Evolutionary conservation across 345 rosid genomes (phyloP).

Genomic region (Citrus mangshanensis): DNA sequence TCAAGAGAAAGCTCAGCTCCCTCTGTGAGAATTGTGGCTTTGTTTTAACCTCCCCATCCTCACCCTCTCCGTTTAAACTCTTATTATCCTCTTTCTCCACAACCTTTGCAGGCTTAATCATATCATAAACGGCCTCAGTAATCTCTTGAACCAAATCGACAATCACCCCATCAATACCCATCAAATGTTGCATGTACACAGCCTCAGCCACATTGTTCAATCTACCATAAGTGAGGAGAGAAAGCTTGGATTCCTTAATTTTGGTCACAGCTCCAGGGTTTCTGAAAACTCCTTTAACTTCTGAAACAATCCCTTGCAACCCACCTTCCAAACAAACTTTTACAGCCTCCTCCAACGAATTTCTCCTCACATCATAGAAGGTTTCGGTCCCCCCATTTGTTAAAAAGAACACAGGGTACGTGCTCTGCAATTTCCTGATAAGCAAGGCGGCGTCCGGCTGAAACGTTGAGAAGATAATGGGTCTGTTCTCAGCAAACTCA

Average conservation of each 20-base stretch:
- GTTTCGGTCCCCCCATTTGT: conserved; percentile 62
- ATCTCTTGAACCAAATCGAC: conserved; percentile 83
- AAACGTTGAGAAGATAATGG: conserved; percentile 81
- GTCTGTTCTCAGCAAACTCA: conserved; percentile 52
- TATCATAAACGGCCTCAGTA: conserved; percentile 52
- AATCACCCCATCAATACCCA: conserved; percentile 91
- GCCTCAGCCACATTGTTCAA: conserved; percentile 86
- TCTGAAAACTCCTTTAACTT: conserved; percentile 71
- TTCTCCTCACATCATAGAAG: conserved; percentile 67
- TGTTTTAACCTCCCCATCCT: conserved; percentile 17
- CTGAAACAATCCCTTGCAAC: conserved; percentile 79
- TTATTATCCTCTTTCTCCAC: conserved; percentile 15
- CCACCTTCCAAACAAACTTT: conserved; percentile 74
- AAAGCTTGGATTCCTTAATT: conserved; percentile 82
- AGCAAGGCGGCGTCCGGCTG: conserved; percentile 91
- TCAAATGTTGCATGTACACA: conserved; percentile 82
- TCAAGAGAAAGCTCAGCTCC: conserved; percentile 80
- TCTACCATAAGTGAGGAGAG: conserved; percentile 80
- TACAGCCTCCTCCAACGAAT: conserved; percentile 83
- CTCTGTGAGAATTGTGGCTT: conserved; percentile 66
- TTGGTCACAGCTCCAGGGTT: conserved; percentile 68
- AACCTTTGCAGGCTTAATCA: conserved; percentile 46
- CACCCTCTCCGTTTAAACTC: not conserved
- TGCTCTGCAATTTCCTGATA: conserved; percentile 59
- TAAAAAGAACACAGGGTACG: conserved; percentile 84